Evolutionary conservation across 306 rosid genomes (phyloP), one percentile per base, ranked within the genome.

Genomic region (Casuarina equisetifolia): DNA sequence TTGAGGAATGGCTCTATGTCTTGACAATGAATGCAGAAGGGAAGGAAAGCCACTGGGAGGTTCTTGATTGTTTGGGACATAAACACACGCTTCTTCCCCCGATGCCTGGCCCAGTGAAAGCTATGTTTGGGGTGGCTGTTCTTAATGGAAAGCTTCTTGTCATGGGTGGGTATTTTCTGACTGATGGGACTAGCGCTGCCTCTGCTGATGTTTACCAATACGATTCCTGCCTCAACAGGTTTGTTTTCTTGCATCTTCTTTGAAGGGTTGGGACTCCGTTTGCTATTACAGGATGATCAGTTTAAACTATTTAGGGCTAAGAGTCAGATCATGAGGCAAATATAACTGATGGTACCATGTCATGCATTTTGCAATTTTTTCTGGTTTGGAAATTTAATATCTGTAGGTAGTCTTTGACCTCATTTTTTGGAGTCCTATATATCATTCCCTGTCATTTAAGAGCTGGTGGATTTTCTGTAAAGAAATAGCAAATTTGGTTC

Each of bases 1-100:
- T 87, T 68, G 97, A 90, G 86, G 99, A 95, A 81, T 92, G 99
- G 97, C 93, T 95, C 1, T 95, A 91, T 86, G 81, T 91, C 74
- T 87, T 95, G 75, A 95, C 89, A 57, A 62, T 78, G 5, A 91
- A 85, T 82, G 67, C 81, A 46, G 83, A 82, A 74, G 89, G 86
- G 82, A 89, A 89, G 77, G 91, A 83, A 81, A 87, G 90, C 91
- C 91, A 79, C 51, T 95, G 99, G 99, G 97, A 95, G 87, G 97
- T 92, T 74, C 77, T 95, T 77, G 97, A 95, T 89, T 86, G 89
- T 79, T 73, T 79, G 4, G 97, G 95, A 51, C 81, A 82, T 19
- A 85, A 85, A 59, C 85, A 85, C 51, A 85, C 76, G 19, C 69
- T 83, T 75, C 97, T 89, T 80, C 96, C 97, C 42, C 84, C 69